Percentiles rank a stretch among this genome's conserved stretches.
Evolutionary conservation across 1,139 yeast species (phyloP).

Genomic region (Candida sp.): DNA sequence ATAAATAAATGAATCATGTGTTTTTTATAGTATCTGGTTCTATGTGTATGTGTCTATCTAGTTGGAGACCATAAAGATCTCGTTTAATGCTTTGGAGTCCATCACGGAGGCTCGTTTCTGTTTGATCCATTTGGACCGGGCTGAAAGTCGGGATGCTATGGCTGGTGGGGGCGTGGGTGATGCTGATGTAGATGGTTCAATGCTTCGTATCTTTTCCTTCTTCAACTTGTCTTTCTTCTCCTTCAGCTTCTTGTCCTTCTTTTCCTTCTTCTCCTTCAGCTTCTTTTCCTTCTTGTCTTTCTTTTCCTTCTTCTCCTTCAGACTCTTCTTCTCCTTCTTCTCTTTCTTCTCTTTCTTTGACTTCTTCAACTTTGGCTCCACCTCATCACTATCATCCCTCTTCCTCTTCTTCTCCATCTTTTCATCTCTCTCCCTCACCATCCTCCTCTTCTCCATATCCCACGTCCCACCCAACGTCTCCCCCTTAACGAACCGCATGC

Average conservation of each 20-base stretch:
- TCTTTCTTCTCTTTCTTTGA: constrained; percentile 14
- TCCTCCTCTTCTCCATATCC: constrained; percentile 62
- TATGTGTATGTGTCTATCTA: constrained; percentile 15
- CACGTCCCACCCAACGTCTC: constrained; percentile 85
- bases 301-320: constrained; percentile 25
- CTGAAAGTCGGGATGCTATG: constrained; percentile 70
- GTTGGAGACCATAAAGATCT: constrained; percentile 84
- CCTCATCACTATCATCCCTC: background rate
- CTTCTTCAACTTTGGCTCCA: constrained; percentile 15
- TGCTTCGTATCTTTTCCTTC: constrained; percentile 21
- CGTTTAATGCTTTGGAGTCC: constrained; percentile 88
- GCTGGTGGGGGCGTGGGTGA: constrained; percentile 19
- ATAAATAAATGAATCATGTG: constrained; percentile 1
- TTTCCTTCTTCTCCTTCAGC: constrained; percentile 29
- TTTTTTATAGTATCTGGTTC: background rate
- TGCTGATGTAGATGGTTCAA: constrained; percentile 11
- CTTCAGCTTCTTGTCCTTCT: constrained; percentile 13
- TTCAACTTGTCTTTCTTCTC: constrained; percentile 17
- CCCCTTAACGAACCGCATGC: constrained; percentile 85
- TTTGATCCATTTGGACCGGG: constrained; percentile 83
- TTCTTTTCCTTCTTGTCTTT: constrained; percentile 25
- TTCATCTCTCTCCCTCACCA: constrained; percentile 21
- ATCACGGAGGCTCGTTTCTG: constrained; percentile 91
- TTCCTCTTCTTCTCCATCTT: constrained; percentile 11
- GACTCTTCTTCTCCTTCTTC: constrained; percentile 22